These are phyloP conservation scores for Xanthoceras sorbifolium DNA, from an alignment of 345 rosid species.

Conservation along the genomic window DNA sequence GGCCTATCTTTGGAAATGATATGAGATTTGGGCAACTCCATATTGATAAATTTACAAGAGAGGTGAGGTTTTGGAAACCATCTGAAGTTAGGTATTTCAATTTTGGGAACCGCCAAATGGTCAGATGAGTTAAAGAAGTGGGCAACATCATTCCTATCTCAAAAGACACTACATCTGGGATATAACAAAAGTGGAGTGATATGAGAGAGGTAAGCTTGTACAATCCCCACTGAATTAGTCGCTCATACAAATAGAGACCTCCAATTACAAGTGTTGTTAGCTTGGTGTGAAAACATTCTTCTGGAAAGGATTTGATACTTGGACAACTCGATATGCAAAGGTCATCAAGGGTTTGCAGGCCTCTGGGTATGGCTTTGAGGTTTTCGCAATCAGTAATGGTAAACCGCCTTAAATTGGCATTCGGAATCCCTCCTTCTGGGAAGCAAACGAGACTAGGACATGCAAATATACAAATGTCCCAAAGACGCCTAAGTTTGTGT, in stretches of 20 bases:
- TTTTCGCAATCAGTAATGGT: neutral
- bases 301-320: conserved; percentile 13
- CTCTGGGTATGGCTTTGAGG: neutral
- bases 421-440: conserved; percentile 6
- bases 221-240: conserved; percentile 24
- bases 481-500: neutral
- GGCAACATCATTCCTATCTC: conserved; percentile 23
- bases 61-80: neutral
- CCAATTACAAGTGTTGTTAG: conserved; percentile 3
- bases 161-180: conserved; percentile 16
- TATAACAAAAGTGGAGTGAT: neutral
- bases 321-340: neutral
- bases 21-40: conserved; percentile 20
- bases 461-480: neutral
- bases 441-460: neutral
- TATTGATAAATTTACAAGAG: conserved; percentile 4
- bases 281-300: neutral
- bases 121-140: no score
- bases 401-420: neutral
- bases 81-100: no score
- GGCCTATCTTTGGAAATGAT: conserved; percentile 12
- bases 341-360: neutral
- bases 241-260: neutral
- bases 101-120: no score
- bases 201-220: conserved; percentile 19